These are phyloP conservation scores for Asterionellopsis glacialis DNA, from an alignment of 108 stramenopile genomes.

Conservation along the genomic window DNA sequence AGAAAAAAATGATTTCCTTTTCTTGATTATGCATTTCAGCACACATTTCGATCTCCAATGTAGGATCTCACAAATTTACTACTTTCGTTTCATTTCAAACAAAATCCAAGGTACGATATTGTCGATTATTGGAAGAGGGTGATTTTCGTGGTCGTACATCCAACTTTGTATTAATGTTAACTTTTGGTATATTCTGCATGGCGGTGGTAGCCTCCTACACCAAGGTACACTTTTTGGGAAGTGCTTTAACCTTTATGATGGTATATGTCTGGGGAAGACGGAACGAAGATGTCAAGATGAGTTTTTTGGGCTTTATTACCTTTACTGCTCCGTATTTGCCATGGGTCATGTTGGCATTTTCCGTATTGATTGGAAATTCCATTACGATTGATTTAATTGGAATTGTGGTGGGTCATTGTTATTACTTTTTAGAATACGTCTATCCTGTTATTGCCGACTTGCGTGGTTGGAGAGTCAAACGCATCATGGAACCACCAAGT, in stretches of 20 bases:
- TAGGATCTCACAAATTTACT: too few species aligned
- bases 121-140: slow-evolving; percentile 93
- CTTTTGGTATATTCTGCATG: slow-evolving; percentile 86
- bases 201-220: slow-evolving; percentile 78
- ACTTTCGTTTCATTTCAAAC: neutral
- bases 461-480: slow-evolving; percentile 83
- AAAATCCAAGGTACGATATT: slow-evolving; percentile 65
- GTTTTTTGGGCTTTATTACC: slow-evolving; percentile 88
- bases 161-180: slow-evolving; percentile 89
- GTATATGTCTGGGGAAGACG: slow-evolving; percentile 94
- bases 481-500: slow-evolving; percentile 72
- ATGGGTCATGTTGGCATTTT: slow-evolving; percentile 94
- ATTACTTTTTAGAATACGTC: slow-evolving; percentile 96
- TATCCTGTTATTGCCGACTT: slow-evolving; percentile 91
- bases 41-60: too few species aligned
- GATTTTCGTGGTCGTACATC: slow-evolving; percentile 92
- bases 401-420: slow-evolving; percentile 94
- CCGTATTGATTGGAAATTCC: slow-evolving; percentile 80
- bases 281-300: slow-evolving; percentile 89
- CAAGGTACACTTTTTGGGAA: slow-evolving; percentile 85
- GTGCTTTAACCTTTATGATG: slow-evolving; percentile 97
- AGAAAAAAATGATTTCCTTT: neutral
- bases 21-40: slow-evolving; percentile 1
- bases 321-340: slow-evolving; percentile 96
- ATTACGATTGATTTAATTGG: slow-evolving; percentile 87